Base-by-base conservation (phyloP, 352 stramenopile genomes). In the Phytophthora citricola region DNA sequence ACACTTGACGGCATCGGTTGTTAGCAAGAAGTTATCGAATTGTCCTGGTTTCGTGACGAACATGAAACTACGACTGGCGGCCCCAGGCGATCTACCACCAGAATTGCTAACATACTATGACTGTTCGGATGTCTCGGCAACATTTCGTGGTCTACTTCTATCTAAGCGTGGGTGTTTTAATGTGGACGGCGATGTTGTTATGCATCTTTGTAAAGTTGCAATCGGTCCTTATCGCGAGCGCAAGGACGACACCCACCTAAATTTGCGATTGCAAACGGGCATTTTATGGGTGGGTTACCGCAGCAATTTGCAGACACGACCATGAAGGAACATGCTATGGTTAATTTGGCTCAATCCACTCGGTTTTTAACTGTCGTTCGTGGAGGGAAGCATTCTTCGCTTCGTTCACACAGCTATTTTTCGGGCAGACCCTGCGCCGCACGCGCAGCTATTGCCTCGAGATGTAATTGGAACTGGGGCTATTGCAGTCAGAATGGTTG, bases 401-500 rank as follows among this genome's bases (percentile, higher is more conserved):
- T 56, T 4, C 32, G 48, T 15, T 46, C 48, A 9, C 48, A 56
- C 17, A 17, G n/a, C 9, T 44, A 46, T n/a, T 56, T 44, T 50
- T 27, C 3, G 48, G 8, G 31, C 48, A 20, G 17, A 46, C 5
- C 32, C 48, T 32, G 48, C 32, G 4, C 48, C 48, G 14, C 48
- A 31, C 4, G 20, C 32, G 5, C 9, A 45, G 1, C 12, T 46
- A 17, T 17, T 56, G 15, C 48, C 48, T 12, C 7, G 48, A 17
- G n/a, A 45, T 34, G 15, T 56, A 34, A 5, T 56, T 12, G n/a
- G 31, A 45, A 44, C 12, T 8, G 31, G 31, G 8, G n/a, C 17
- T 20, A 31, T 56, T n/a, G 48, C 12, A n/a, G 48, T 56, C 3
- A 45, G 9, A 20, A 56, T 56, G n/a, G 32, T 56, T 34, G 48